Evolutionary conservation across 1,284 basidiomycete species (phyloP).

Genomic region (Stygiomarasmius scandens): DNA sequence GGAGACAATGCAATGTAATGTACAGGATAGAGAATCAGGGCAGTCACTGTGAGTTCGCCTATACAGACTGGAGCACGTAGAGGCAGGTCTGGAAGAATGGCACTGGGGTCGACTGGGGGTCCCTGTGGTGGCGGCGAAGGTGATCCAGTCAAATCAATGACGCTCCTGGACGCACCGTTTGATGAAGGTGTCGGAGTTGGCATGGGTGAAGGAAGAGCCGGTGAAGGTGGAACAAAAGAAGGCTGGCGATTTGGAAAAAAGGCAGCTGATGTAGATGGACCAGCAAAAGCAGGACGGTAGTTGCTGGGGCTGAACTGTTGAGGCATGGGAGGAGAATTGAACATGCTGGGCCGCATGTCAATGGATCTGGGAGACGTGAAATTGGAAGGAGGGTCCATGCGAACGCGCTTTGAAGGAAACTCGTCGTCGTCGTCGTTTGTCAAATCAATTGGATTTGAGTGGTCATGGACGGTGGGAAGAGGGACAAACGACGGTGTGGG

Average conservation of each 20-base stretch:
- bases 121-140: slow-evolving; percentile 59
- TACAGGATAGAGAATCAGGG: slow-evolving; percentile 87
- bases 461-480: slow-evolving; percentile 21
- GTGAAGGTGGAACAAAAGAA: slow-evolving; percentile 21
- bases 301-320: slow-evolving; percentile 19
- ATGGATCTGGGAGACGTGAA: background rate
- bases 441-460: slow-evolving; percentile 54
- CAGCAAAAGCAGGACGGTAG: slow-evolving; percentile 53
- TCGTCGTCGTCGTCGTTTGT: slow-evolving; percentile 61
- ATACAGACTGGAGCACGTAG: slow-evolving; percentile 87
- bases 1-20: slow-evolving; percentile 61
- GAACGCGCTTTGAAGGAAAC: slow-evolving; percentile 38
- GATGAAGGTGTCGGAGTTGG: slow-evolving; percentile 19
- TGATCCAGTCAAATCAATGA: slow-evolving; percentile 78
- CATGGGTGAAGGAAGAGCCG: slow-evolving; percentile 21
- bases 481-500: slow-evolving; percentile 32
- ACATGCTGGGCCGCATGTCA: slow-evolving; percentile 15
- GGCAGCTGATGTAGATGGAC: slow-evolving; percentile 38
- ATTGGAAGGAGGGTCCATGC: slow-evolving; percentile 31
- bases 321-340: slow-evolving; percentile 11
- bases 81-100: slow-evolving; percentile 52
- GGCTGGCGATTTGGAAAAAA: slow-evolving; percentile 22
- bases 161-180: slow-evolving; percentile 40
- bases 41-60: slow-evolving; percentile 80
- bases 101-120: slow-evolving; percentile 16